Base-by-base conservation (phyloP, 371 early-diverging fungal genomes). In the Mucor racemosus region DNA sequence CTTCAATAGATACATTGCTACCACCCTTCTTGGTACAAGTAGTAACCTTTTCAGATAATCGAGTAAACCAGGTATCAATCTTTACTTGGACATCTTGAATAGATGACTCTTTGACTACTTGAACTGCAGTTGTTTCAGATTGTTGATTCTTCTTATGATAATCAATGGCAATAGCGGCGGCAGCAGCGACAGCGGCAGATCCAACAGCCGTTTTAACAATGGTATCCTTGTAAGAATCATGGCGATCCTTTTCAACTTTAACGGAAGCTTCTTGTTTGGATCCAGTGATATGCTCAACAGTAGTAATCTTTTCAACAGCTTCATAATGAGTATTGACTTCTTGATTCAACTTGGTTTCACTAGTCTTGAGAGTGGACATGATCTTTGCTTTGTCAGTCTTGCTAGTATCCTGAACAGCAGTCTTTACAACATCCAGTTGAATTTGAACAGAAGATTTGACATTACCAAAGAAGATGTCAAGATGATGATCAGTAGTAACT, bases 381-480 rank as follows among this genome's bases (percentile, higher is more conserved):
- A 72, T 56, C 7, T 62, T 56, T 19, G 60, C 31, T 62, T 74
- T 74, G 53, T 74, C 68, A 11, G 53, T 62, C 66, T 69, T 60
- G 33, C 33, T 61, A 13, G 64, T 66, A 35, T 72, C 67, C 4
- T 66, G 17, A 26, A 79, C 66, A 31, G 68, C 63, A 15, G 62
- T 56, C 58, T 70, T 73, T 36, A 79, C 62, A 13, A 64, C 60
- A 0, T 69, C 56, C 21, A 79, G 50, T 40, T 79, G 79, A 5
- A 33, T 59, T n/a, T 66, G 58, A 19, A 67, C 67, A 60, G 64
- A 76, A 7, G 66, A 64, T 11, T 69, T 72, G 50, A 79, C 34
- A 40, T 76, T 69, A 7, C 69, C 71, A 62, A 72, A 74, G 74
- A 76, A 79, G 19, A 63, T 65, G 26, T 75, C 78, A 15, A 78